Percentiles rank a stretch among this genome's conserved stretches.
phyloP scores from a whole-genome alignment of 106 monocot genomes.

The Dactylorhiza incarnata region DNA sequence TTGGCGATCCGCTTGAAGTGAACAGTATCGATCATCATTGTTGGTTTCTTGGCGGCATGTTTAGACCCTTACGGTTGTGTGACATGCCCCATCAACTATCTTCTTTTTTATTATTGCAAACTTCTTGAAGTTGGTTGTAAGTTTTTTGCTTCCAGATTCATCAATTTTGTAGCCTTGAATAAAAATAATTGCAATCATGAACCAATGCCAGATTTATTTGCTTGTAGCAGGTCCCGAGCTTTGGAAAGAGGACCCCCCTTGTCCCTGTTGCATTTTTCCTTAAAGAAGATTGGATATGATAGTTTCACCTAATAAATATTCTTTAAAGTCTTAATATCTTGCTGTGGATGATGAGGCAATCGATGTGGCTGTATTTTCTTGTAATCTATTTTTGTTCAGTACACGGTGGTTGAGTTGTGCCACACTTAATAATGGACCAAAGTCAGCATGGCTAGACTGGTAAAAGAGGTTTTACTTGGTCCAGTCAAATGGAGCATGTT shows the following conservation, averaged over 20 bases:
- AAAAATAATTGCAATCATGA: background rate
- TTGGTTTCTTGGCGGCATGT: no score
- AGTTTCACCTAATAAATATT: slow-evolving; percentile 13
- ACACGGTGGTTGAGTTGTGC: no score
- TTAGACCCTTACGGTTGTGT: no score
- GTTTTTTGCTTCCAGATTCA: background rate
- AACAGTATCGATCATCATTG: no score
- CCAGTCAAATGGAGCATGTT: no score
- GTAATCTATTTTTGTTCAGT: no score
- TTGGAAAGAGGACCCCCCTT: slow-evolving; percentile 94
- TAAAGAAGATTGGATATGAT: slow-evolving; percentile 34
- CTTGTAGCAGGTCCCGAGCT: slow-evolving; percentile 67
- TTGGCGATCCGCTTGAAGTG: no score
- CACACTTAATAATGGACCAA: no score
- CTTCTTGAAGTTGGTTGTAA: background rate
- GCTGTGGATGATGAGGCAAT: slow-evolving; percentile 72
- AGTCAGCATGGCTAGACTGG: no score
- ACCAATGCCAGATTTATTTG: slow-evolving; percentile 36
- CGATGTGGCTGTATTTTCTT: slow-evolving; percentile 78
- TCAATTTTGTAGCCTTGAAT: background rate
- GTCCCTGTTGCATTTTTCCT: slow-evolving; percentile 55
- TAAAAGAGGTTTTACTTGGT: no score
- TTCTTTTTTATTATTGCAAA: background rate
- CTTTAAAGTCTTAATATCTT: slow-evolving; percentile 28
- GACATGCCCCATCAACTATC: no score